These are phyloP conservation scores for Penicillium griseofulvum DNA, from an alignment of 2,329 filamentous ascomycete genomes.

Conservation along the genomic window DNA sequence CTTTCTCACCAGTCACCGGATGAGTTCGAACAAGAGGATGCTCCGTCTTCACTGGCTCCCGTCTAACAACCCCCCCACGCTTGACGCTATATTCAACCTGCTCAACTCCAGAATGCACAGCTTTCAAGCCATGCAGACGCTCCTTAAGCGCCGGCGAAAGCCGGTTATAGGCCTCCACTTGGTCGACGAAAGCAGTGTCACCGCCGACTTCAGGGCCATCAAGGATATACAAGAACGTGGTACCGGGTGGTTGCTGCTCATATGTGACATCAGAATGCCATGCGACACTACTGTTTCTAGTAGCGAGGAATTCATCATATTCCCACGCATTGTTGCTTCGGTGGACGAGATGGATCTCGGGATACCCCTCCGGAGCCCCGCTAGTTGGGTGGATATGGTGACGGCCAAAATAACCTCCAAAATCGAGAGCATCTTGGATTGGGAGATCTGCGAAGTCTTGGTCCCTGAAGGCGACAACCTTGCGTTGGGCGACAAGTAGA, in stretches of 20 bases:
- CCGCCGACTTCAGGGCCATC: conserved; percentile 75
- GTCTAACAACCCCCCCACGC: conserved; percentile 65
- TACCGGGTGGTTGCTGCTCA: conserved; percentile 82
- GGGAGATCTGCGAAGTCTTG: conserved; percentile 68
- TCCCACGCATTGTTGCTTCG: conserved; percentile 62
- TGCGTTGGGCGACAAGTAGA: conserved; percentile 35
- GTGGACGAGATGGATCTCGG: conserved; percentile 74
- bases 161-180: conserved; percentile 73
- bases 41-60: conserved; percentile 68
- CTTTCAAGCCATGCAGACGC: conserved; percentile 73
- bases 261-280: conserved; percentile 89
- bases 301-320: conserved; percentile 59
- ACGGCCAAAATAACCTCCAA: conserved; percentile 70
- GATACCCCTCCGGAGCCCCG: conserved; percentile 66
- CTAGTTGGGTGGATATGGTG: conserved; percentile 76
- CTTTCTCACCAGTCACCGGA: conserved; percentile 33
- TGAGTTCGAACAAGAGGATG: conserved; percentile 65
- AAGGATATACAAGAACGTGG: conserved; percentile 80
- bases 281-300: conserved; percentile 71
- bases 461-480: conserved; percentile 40
- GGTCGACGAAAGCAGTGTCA: conserved; percentile 77
- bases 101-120: conserved; percentile 75
- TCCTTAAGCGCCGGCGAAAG: conserved; percentile 74
- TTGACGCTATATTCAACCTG: conserved; percentile 66
- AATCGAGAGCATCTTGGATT: conserved; percentile 65